phyloP scores from a whole-genome alignment of 140 eudicot species.

The Senecio squalidus region DNA sequence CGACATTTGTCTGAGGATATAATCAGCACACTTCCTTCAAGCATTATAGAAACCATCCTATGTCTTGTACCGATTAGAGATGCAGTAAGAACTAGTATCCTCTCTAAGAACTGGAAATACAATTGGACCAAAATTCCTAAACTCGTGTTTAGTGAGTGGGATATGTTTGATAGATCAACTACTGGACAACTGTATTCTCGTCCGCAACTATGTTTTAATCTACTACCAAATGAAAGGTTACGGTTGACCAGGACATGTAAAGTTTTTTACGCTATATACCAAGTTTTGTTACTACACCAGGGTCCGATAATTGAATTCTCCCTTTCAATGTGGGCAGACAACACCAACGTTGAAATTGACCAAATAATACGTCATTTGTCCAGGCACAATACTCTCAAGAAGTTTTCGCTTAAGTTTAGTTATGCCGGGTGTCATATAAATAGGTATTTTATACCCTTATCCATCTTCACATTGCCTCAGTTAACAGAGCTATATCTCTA shows the following conservation, averaged over 20 bases:
- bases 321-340: neutral
- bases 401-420: neutral
- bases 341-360: slow-evolving; percentile 14
- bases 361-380: slow-evolving; percentile 14
- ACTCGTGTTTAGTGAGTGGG: slow-evolving; percentile 8
- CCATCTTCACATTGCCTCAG: slow-evolving; percentile 8
- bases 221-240: neutral
- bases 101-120: slow-evolving; percentile 7
- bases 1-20: neutral
- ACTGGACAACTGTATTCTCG: neutral
- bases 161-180: neutral
- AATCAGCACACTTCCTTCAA: slow-evolving; percentile 1
- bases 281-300: slow-evolving; percentile 7
- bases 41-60: neutral
- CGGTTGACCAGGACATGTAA: neutral
- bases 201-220: neutral
- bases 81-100: slow-evolving; percentile 9
- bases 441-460: slow-evolving; percentile 4
- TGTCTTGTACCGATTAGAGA: slow-evolving; percentile 5
- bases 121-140: neutral
- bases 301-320: neutral
- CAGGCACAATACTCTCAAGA: slow-evolving; percentile 8
- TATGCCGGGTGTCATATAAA: neutral
- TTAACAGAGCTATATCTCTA: slow-evolving; percentile 26
- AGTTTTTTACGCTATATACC: slow-evolving; percentile 1